A percentile compares a stretch with the other conserved stretches of the same genome.
Conservation (phyloP, 345 rosid species). For the Aegle marmelos region DNA sequence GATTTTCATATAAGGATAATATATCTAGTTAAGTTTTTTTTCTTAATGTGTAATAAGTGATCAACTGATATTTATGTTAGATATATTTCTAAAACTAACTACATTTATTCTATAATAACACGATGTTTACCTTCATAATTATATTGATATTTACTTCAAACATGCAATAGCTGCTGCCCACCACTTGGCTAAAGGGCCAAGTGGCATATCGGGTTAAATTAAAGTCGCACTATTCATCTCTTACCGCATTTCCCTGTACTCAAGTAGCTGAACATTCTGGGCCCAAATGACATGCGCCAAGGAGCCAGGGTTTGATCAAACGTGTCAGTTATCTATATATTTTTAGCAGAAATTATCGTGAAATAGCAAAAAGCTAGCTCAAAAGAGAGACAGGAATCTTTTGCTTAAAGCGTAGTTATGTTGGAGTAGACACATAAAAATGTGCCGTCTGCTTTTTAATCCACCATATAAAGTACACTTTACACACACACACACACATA, state of each 20-base stretch:
- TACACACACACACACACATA: too few relatives aligned
- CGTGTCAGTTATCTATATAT: background rate
- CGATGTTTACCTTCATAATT: too few relatives aligned
- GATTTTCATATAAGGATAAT: background rate
- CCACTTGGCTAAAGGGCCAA: too few relatives aligned
- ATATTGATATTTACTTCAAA: too few relatives aligned
- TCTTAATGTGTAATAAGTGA: too few relatives aligned
- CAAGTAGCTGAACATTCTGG: background rate
- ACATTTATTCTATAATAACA: too few relatives aligned
- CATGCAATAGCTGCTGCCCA: too few relatives aligned
- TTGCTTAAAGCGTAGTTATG: slow-evolving; percentile 1
- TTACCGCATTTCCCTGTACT: background rate
- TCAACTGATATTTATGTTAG: too few relatives aligned
- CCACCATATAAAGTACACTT: background rate
- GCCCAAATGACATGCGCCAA: background rate
- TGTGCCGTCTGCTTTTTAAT: background rate
- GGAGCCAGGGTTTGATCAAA: background rate
- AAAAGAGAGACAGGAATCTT: slow-evolving; percentile 10
- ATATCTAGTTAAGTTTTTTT: too few relatives aligned
- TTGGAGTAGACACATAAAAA: background rate
- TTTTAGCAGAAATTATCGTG: background rate
- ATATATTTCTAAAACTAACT: too few relatives aligned
- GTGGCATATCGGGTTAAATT: background rate
- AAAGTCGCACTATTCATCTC: background rate
- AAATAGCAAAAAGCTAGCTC: background rate